Base-by-base conservation (phyloP, 2,329 filamentous ascomycete species). In the Colletotrichum spaethianum region DNA sequence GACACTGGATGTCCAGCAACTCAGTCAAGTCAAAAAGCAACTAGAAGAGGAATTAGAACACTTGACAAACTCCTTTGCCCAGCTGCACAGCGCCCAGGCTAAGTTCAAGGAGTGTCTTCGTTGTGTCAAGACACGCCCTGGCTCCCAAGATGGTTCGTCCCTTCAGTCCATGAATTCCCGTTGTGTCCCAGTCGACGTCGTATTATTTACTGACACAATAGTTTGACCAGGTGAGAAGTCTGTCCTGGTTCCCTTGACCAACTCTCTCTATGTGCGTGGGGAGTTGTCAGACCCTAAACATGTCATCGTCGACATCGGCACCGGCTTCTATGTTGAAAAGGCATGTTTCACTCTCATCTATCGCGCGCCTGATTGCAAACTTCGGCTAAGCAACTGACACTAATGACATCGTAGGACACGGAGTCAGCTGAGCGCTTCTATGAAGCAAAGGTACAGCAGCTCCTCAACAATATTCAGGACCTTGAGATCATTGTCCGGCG, bases 21-120 rank as follows among this genome's bases (percentile, higher is more conserved):
- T 99, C 76, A 92, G 91, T 76, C 91, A 94, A 77, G 92, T 99
- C 76, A 98, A 99, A 87, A 95, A 96, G 82, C 96, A 98, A 82
- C 92, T 99, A 76, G 96, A 98, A 82, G 93, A 96, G 79, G 96
- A 99, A 84, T 92, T 99, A 75, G 94, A 98, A 81, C 96, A 98
- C 85, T 90, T 99, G 76, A 97, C 94, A 2, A 90, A 87, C 69
- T 98, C 96, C 12, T 98, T 97, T 85, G 89, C 93, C 62, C 96
- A 97, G 81, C 91, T 99, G 1, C 94, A 95, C 75, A 92, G 92
- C 63, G 96, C 96, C 2, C 96, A 98, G 82, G 89, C 91, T 65
- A 98, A 97, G 82, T 99, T 99, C 86, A 90, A 90, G 67, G 96
- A 98, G 79, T 99, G 96, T 78, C 88, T 98, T 44, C 89, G 89